Base-by-base conservation (phyloP, 495 filamentous ascomycete species). In the Podospora didyma region DNA sequence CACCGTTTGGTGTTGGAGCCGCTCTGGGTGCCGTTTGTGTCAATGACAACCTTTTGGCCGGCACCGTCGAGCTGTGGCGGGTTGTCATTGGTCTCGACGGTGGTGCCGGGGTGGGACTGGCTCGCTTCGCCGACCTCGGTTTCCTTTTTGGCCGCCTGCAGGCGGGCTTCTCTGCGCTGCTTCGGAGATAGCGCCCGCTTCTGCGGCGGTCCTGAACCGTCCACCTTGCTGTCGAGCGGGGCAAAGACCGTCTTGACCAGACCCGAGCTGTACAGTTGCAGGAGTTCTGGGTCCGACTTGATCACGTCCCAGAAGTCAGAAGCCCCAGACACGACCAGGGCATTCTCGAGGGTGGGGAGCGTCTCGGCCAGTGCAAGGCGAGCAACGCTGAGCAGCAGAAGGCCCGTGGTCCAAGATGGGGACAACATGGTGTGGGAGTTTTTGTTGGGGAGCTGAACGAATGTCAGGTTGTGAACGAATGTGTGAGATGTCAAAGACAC, bases 171-270 rank as follows among this genome's bases (percentile, higher is more conserved):
- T 37, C 46, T 35, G 9, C 46, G 48, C 49, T 57, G 16, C 10
- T 31, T 37, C 3, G 55, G 47, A 9, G 55, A 35, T 21, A 51
- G 48, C 9, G 22, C 48, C 17, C 55, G 55, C 21, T 42, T 14
- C 39, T 14, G 4, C 7, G n/a, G 39, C 6, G 39, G 39, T 14
- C 39, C n/a, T 10, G 39, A 14, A 14, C 4, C 39, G 39, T 5
- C 39, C 9, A 14, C 39, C 4, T 9, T 31, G 26, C 26, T 42
- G 52, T 74, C 66, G 12, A 19, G 44, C 11, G 69, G 68, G 3
- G 69, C 69, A 37, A 67, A 74, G 41, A 74, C 58, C 9, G 71
- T 74, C 12, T 58, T 14, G 14, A 71, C 66, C 11, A 37, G n/a
- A 0, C 51, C 35, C 1, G 68, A 68, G 26, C 28, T 62, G 66